Conservation (phyloP, 345 rosid species). For the Syzygium grande region DNA sequence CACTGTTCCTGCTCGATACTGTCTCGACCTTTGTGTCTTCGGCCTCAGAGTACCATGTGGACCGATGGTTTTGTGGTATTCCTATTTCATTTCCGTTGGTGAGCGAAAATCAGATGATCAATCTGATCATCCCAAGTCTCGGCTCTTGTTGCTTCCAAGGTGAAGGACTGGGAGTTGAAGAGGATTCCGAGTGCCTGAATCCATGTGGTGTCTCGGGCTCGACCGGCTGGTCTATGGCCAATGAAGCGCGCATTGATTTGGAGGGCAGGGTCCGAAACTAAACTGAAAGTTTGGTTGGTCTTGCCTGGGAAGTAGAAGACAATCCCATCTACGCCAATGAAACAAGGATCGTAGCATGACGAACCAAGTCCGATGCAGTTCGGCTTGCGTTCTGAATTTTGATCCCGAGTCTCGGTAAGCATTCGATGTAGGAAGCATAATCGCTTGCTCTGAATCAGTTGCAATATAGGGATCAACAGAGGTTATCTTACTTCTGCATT, state of each 20-base stretch:
- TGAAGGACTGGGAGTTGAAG: background rate
- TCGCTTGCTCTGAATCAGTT: background rate
- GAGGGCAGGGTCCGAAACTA: conserved; percentile 4
- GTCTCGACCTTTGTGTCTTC: background rate
- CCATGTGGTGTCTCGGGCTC: conserved; percentile 6
- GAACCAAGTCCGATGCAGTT: conserved; percentile 6
- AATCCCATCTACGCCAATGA: conserved; percentile 1
- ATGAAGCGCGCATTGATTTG: conserved; percentile 13
- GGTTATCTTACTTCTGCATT: background rate
- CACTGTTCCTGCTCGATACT: background rate
- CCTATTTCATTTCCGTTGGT: background rate
- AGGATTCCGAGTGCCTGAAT: conserved; percentile 10
- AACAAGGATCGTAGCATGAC: conserved; percentile 1
- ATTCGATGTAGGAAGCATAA: background rate
- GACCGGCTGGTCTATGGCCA: background rate
- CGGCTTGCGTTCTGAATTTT: background rate
- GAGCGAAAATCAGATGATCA: conserved; percentile 1
- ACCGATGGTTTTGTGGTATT: background rate
- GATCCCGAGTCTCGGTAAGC: background rate
- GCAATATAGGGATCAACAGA: background rate
- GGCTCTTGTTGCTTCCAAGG: conserved; percentile 1
- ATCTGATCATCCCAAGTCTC: background rate
- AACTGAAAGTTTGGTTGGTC: background rate
- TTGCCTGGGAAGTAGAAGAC: conserved; percentile 11
- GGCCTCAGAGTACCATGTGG: background rate